Evolutionary conservation across 1,284 basidiomycete genomes (phyloP), one percentile per base, ranked within the genome.

Genomic region (Mycosarcoma mackinlayi): DNA sequence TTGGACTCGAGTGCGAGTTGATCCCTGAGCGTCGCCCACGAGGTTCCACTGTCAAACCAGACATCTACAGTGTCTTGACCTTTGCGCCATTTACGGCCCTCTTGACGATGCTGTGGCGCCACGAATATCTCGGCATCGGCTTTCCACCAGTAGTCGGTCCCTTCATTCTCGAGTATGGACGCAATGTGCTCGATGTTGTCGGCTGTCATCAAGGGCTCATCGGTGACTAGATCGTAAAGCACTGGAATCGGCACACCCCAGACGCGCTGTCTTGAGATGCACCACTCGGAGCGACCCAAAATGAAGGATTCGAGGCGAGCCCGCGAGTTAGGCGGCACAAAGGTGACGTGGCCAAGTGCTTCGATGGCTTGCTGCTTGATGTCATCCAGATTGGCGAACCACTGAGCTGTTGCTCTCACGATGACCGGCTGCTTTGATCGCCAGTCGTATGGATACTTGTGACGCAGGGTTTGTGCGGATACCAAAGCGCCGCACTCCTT

Each of bases 191-290:
- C 85, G 24, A 98, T 86, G 2, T 90, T 90, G 10, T 86, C 85
- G 1, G 85, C 75, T 49, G 90, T 88, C 48, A 98, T 88, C 37
- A 93, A 81, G 3, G 79, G 62, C 52, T 87, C 85, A 46, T 89
- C 89, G 1, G 88, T 88, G 1, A 86, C 85, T 1, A 86, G 83
- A 73, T 91, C 89, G 79, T 94, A 88, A 1, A 99, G 84, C 0
- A 92, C 90, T 0, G 94, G 95, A 63, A 99, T 97, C 1, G 96
- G 96, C 1, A 98, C 93, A 28, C 96, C 96, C 96, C 96, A 98
- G 16, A 92, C 91, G 16, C 96, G 90, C 82, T 99, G 96, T 3
- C 96, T 90, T 28, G 95, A 98, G 60, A 99, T 98, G 81, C 96
- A 99, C 96, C 96, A 99, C 84, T 98, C 96, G 0, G 93, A 93